A percentile compares a stretch with the other conserved stretches of the same genome.
Conservation (phyloP, 345 rosid species). For the Dipteronia dyeriana region DNA sequence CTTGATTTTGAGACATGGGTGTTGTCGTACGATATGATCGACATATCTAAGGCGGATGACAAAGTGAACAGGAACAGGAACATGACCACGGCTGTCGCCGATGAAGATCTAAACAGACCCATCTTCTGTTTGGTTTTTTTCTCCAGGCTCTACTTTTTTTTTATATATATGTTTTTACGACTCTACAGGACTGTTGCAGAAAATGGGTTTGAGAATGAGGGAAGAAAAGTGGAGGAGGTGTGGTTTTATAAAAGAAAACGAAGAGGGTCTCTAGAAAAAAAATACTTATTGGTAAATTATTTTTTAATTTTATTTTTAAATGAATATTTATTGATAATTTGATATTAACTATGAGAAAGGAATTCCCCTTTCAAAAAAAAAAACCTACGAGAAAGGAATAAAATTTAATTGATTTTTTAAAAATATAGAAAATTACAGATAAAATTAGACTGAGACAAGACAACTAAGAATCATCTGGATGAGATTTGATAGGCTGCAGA, state of each 20-base stretch:
- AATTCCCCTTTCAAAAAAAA: no score
- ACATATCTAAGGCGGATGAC: conserved; percentile 74
- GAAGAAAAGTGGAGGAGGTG: not conserved
- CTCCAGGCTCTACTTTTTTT: not conserved
- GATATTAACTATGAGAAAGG: not conserved
- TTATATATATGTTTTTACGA: not conserved
- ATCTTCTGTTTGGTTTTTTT: conserved; percentile 19
- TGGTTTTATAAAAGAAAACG: conserved; percentile 3
- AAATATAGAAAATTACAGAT: not conserved
- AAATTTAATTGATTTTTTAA: not conserved
- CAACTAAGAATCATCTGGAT: conserved; percentile 12
- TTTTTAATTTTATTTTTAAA: no score
- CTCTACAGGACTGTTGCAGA: not conserved
- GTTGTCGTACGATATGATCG: conserved; percentile 70
- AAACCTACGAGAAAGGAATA: no score
- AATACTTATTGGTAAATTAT: no score
- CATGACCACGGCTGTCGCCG: conserved; percentile 31
- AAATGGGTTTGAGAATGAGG: not conserved
- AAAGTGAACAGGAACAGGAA: conserved; percentile 38
- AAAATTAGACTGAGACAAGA: no score
- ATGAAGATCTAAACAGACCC: conserved; percentile 36
- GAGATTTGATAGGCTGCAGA: conserved; percentile 15
- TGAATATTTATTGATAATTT: not conserved
- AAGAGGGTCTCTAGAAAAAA: not conserved
- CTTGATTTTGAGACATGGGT: conserved; percentile 39